These are phyloP conservation scores for Ceratocystis harringtonii DNA, from an alignment of 2,329 filamentous ascomycete species.

Conservation along the genomic window DNA sequence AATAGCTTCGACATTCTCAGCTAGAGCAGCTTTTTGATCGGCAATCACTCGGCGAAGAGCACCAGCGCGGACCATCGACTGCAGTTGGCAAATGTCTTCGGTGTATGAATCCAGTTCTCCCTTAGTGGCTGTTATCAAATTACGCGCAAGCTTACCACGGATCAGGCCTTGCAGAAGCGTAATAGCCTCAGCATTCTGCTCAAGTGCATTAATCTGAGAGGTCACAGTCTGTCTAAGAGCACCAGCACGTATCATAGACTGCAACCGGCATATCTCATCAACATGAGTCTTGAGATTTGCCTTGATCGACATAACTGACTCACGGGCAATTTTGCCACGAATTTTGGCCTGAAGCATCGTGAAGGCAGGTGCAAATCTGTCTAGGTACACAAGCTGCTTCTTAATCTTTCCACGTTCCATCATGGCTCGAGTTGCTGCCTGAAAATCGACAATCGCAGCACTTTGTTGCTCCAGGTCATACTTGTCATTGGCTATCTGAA, in stretches of 20 bases:
- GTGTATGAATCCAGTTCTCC: conserved; percentile 34
- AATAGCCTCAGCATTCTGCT: conserved; percentile 31
- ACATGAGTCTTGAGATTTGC: conserved; percentile 33
- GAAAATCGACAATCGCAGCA: conserved; percentile 52
- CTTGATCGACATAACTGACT: conserved; percentile 30
- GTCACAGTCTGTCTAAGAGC: conserved; percentile 38
- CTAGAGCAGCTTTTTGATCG: conserved; percentile 33
- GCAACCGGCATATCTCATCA: conserved; percentile 31
- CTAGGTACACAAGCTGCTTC: conserved; percentile 57
- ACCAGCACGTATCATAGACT: conserved; percentile 38
- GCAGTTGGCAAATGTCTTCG: conserved; percentile 32
- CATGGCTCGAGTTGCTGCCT: conserved; percentile 65
- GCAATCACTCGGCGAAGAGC: conserved; percentile 38
- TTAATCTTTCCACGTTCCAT: conserved; percentile 60
- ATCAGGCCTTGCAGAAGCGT: conserved; percentile 28
- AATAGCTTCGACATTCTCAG: conserved; percentile 32
- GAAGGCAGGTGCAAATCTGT: conserved; percentile 25
- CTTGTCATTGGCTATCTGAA: conserved; percentile 33
- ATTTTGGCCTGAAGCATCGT: conserved; percentile 47
- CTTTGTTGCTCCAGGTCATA: conserved; percentile 53
- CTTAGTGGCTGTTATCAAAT: conserved; percentile 31
- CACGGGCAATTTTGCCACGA: conserved; percentile 36
- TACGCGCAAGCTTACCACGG: conserved; percentile 36
- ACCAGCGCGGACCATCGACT: conserved; percentile 38
- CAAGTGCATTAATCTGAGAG: conserved; percentile 34